A percentile compares a stretch with the other conserved stretches of the same genome.
phyloP scores from a whole-genome alignment of 2,329 filamentous ascomycete species.

The Fusarium napiforme region DNA sequence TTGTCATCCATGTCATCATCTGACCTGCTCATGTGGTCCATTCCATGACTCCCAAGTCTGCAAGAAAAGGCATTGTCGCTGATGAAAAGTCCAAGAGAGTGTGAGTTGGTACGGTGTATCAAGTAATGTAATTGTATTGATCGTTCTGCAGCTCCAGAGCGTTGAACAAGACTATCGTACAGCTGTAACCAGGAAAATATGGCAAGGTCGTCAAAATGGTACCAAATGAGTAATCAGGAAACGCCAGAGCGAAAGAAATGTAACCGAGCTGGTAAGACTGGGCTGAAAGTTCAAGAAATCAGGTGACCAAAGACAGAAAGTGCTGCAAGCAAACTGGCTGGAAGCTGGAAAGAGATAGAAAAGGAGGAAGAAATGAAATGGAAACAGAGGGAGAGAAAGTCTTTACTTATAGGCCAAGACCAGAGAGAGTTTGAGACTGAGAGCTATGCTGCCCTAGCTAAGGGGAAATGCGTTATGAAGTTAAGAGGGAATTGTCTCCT shows the following conservation, averaged over 20 bases:
- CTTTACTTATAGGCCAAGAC: neutral
- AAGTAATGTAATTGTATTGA: neutral
- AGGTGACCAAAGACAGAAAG: neutral
- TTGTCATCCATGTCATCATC: conserved; percentile 11
- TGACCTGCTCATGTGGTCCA: conserved; percentile 1
- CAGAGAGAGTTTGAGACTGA: neutral
- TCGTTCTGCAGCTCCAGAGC: neutral
- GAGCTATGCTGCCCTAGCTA: neutral
- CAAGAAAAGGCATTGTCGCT: neutral
- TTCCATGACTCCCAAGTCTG: conserved; percentile 2
- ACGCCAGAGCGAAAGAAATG: neutral
- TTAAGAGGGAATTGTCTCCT: accelerated
- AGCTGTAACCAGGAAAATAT: neutral
- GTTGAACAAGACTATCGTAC: neutral
- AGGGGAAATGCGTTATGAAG: neutral
- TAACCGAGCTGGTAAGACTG: neutral
- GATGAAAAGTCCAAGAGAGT: accelerated
- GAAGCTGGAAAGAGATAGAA: neutral
- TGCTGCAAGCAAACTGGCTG: neutral
- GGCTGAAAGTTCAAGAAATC: neutral
- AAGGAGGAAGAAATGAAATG: too few relatives aligned
- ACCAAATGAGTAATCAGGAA: neutral
- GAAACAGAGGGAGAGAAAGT: neutral
- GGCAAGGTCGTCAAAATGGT: neutral
- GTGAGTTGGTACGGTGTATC: neutral